phyloP scores from a whole-genome alignment of 2,329 filamentous ascomycete species.

The Ophiostoma fasciatum region DNA sequence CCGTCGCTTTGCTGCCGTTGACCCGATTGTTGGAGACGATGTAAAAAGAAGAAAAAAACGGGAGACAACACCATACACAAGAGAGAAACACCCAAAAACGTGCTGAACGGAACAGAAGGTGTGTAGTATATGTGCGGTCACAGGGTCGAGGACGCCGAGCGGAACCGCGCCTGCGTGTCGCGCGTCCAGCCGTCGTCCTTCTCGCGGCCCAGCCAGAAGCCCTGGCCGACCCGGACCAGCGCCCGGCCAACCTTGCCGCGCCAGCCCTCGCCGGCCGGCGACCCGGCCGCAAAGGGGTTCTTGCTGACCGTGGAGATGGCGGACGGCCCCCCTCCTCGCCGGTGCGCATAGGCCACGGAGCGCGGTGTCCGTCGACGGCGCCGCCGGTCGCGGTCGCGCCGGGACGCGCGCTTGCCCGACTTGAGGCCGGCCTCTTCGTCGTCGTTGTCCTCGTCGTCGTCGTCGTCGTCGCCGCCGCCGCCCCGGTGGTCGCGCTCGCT shows the following conservation, averaged over 20 bases:
- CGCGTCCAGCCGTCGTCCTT: conserved; percentile 55
- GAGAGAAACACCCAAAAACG: too few relatives aligned
- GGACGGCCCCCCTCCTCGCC: too few relatives aligned
- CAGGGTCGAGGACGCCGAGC: too few relatives aligned
- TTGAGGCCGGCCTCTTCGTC: conserved; percentile 10
- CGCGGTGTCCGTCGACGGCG: too few relatives aligned
- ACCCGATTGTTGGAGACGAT: too few relatives aligned
- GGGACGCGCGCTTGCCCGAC: conserved; percentile 2
- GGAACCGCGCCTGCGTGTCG: conserved; percentile 29
- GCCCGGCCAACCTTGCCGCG: conserved; percentile 61
- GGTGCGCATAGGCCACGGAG: conserved; percentile 14
- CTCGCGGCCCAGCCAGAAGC: conserved; percentile 64
- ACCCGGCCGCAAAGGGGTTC: conserved; percentile 53
- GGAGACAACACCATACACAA: too few relatives aligned
- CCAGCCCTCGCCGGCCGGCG: conserved; percentile 66
- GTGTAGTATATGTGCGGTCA: too few relatives aligned
- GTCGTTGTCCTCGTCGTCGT: conserved; percentile 25
- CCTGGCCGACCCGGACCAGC: conserved; percentile 59
- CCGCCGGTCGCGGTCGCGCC: conserved; percentile 9
- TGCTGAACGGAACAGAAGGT: too few relatives aligned
- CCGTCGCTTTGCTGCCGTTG: too few relatives aligned
- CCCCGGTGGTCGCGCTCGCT: background rate
- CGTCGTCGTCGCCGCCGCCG: conserved; percentile 23
- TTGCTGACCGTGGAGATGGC: conserved; percentile 1
- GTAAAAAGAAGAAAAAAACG: too few relatives aligned